These are phyloP conservation scores for Xylariaceae sp. DNA, from an alignment of 2,329 filamentous ascomycete species.

Conservation along the genomic window DNA sequence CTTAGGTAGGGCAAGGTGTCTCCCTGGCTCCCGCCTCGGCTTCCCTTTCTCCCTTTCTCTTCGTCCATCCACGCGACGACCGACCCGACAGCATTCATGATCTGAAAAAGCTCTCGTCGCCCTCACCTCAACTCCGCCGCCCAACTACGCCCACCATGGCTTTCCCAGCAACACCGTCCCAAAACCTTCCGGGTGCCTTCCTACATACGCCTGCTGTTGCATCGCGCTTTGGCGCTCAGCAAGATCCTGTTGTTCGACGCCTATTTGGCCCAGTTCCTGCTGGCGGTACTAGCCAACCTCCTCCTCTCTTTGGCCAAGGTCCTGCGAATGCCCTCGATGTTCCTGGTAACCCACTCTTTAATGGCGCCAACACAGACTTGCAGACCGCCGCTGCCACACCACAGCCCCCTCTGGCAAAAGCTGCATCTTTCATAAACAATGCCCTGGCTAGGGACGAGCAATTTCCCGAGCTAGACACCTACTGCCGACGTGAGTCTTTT, in stretches of 20 bases:
- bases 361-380: conserved; percentile 24
- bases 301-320: conserved; percentile 15
- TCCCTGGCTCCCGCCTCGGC: conserved; percentile 27
- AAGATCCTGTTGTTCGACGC: conserved; percentile 48
- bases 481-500: conserved; percentile 71
- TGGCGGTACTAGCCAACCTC: conserved; percentile 15
- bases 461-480: conserved; percentile 86
- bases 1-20: conserved; percentile 24
- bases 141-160: conserved; percentile 41
- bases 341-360: conserved; percentile 16
- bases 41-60: conserved; percentile 14
- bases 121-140: not conserved
- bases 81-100: not conserved
- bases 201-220: conserved; percentile 67
- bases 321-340: conserved; percentile 12
- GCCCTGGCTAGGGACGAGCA: conserved; percentile 70
- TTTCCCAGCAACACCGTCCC: conserved; percentile 59
- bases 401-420: conserved; percentile 62
- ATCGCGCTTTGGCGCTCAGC: conserved; percentile 42
- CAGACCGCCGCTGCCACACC: conserved; percentile 34
- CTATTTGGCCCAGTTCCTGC: conserved; percentile 39
- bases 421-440: conserved; percentile 77
- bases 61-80: conserved; percentile 12
- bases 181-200: conserved; percentile 71
- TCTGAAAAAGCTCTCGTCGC: not conserved